These are phyloP conservation scores for Omphalea diandra DNA, from an alignment of 441 rosid species.

Conservation along the genomic window DNA sequence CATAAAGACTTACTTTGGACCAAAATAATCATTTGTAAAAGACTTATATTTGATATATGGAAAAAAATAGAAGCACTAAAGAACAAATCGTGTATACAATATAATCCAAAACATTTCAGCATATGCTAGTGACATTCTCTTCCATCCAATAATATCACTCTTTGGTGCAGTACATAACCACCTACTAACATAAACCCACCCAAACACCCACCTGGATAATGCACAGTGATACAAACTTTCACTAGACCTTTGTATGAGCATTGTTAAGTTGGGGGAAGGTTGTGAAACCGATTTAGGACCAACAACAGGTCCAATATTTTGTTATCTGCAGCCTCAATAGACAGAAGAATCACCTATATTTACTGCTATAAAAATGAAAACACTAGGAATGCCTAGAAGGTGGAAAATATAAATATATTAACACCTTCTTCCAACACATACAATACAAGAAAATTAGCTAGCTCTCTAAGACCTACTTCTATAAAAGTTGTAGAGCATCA, in stretches of 20 bases:
- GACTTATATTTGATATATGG: too few relatives aligned
- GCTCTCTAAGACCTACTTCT: too few relatives aligned
- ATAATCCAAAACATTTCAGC: background rate
- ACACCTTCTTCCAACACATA: background rate
- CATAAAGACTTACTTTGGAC: too few relatives aligned
- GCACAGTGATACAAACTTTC: too few relatives aligned
- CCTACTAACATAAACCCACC: background rate
- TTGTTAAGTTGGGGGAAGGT: too few relatives aligned
- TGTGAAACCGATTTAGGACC: too few relatives aligned
- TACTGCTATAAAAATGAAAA: background rate
- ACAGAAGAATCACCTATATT: background rate
- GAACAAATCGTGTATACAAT: background rate
- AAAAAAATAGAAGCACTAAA: background rate
- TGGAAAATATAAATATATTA: background rate
- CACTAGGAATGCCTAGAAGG: background rate
- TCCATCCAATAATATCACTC: background rate
- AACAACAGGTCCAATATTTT: background rate
- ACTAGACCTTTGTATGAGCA: too few relatives aligned
- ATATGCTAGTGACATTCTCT: conserved; percentile 5
- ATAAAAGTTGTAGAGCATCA: background rate
- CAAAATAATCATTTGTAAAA: too few relatives aligned
- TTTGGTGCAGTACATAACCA: background rate
- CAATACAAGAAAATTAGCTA: too few relatives aligned
- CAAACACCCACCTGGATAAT: background rate
- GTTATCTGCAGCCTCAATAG: background rate